Evolutionary conservation across 345 rosid species (phyloP).

Genomic region (Brassica cretica): DNA sequence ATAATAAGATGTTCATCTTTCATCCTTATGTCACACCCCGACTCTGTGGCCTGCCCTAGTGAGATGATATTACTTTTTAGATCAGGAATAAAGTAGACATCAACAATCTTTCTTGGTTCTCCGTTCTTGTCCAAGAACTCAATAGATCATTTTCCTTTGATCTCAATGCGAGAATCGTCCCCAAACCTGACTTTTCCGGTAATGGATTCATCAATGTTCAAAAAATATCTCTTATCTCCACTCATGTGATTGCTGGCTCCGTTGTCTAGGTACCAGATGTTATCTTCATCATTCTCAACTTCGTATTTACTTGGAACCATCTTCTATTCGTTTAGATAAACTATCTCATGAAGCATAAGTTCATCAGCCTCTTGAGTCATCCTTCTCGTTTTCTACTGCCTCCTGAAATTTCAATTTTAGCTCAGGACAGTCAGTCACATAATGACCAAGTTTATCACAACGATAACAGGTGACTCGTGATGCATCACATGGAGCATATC

Average conservation of each 20-base stretch:
- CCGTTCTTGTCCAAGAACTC: not conserved
- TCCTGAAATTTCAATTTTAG: not conserved
- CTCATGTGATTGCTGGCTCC: not conserved
- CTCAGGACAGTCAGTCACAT: not conserved
- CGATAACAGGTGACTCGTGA: not conserved
- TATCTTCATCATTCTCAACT: not conserved
- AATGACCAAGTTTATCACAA: not conserved
- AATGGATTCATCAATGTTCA: not conserved
- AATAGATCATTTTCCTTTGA: not conserved
- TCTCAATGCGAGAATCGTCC: not conserved
- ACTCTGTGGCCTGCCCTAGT: not conserved
- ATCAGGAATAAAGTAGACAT: not conserved
- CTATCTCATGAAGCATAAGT: not conserved
- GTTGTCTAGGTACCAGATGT: not conserved
- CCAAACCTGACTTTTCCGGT: not conserved
- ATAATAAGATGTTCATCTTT: not conserved
- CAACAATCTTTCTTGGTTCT: not conserved
- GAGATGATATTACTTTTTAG: not conserved
- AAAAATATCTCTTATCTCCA: not conserved
- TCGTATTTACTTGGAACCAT: not conserved
- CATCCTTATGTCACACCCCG: not conserved
- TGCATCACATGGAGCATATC: not conserved
- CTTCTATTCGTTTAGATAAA: not conserved
- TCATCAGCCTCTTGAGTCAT: not conserved
- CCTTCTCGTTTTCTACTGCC: not conserved